Percentiles rank a stretch among this genome's conserved stretches.
Evolutionary conservation across 1,284 basidiomycete species (phyloP).

Genomic region (Naganishia albida): DNA sequence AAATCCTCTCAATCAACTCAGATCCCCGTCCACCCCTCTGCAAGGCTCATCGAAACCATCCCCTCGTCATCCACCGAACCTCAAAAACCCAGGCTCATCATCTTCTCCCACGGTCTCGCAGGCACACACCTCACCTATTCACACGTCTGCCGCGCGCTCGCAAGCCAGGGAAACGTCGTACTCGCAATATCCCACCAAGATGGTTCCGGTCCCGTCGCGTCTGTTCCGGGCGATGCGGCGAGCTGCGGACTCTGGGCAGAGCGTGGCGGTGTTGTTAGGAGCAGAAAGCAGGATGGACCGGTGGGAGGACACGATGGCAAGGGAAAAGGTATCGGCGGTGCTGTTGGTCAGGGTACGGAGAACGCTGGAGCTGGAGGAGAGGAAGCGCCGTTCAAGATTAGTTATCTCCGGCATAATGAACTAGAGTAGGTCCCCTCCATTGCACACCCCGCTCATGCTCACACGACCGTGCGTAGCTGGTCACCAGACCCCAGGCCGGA

Average conservation of each 20-base stretch:
- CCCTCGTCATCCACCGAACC: constrained; percentile 26
- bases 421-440: constrained; percentile 56
- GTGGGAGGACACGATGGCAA: constrained; percentile 6
- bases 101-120: constrained; percentile 80
- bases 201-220: constrained; percentile 63
- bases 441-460: constrained; percentile 10
- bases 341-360: neutral
- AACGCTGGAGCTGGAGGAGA: neutral
- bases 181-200: constrained; percentile 75
- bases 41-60: constrained; percentile 1
- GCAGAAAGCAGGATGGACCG: constrained; percentile 6
- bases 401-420: constrained; percentile 60
- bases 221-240: constrained; percentile 42
- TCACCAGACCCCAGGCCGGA: constrained; percentile 36
- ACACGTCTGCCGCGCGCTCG: constrained; percentile 68
- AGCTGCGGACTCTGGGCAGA: constrained; percentile 2
- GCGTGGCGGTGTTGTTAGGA: constrained; percentile 27
- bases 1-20: constrained; percentile 22
- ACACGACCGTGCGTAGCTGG: constrained; percentile 35
- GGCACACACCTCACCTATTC: constrained; percentile 64
- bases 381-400: constrained; percentile 35
- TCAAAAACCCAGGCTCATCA: constrained; percentile 65
- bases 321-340: constrained; percentile 16
- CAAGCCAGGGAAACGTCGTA: constrained; percentile 72
- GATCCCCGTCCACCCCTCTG: constrained; percentile 40